Conservation (phyloP, 306 rosid species). For the Quercus suber region DNA sequence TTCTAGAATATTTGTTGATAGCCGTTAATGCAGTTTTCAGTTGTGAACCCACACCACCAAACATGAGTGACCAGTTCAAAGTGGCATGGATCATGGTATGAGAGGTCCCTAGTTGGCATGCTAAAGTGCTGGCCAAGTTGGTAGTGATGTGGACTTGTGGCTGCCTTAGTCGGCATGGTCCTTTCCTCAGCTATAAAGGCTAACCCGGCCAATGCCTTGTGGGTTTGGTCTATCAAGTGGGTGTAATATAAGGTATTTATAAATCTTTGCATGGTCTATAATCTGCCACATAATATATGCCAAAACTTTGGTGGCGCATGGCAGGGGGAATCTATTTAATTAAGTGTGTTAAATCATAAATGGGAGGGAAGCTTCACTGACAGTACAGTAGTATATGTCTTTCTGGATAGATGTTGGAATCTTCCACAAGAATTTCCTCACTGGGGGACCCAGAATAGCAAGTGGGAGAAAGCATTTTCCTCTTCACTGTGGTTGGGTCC, state of each 20-base stretch:
- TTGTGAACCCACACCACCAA: constrained; percentile 3
- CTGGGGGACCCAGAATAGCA: too few species aligned
- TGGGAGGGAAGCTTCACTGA: neutral
- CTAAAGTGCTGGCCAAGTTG: neutral
- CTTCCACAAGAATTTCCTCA: too few species aligned
- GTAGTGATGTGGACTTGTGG: constrained; percentile 1
- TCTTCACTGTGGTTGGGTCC: too few species aligned
- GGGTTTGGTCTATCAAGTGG: neutral
- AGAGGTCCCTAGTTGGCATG: constrained; percentile 5
- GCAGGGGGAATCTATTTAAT: neutral
- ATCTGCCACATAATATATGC: constrained; percentile 17
- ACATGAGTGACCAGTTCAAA: too few species aligned
- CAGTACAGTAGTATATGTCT: neutral
- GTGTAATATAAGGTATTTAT: neutral
- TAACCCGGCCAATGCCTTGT: neutral
- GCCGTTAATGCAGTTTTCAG: constrained; percentile 43
- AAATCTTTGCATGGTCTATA: neutral
- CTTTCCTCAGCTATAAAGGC: neutral
- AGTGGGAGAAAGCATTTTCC: too few species aligned
- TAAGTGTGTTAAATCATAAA: neutral
- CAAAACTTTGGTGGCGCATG: neutral
- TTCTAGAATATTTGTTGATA: neutral
- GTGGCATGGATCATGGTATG: neutral
- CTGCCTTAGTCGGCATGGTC: neutral
- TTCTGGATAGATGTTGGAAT: too few species aligned